Conservation (phyloP, 1,284 basidiomycete species). For the Macrocystidia cucumis region DNA sequence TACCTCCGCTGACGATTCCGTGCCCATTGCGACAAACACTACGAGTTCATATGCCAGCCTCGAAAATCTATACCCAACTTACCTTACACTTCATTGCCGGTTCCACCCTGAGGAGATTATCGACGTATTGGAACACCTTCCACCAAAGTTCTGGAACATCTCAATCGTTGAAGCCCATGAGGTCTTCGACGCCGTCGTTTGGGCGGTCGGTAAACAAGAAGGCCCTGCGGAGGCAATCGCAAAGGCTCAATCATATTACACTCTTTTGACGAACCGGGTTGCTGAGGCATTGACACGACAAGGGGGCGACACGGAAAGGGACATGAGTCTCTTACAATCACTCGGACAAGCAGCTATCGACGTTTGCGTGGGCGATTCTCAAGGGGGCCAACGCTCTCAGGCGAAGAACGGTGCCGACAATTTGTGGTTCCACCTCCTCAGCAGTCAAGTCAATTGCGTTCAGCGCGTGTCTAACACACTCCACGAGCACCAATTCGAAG, state of each 20-base stretch:
- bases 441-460: slow-evolving; percentile 74
- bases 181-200: slow-evolving; percentile 76
- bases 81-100: slow-evolving; percentile 68
- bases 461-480: slow-evolving; percentile 69
- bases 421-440: slow-evolving; percentile 85
- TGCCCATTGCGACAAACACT: slow-evolving; percentile 12
- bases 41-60: slow-evolving; percentile 38
- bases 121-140: slow-evolving; percentile 55
- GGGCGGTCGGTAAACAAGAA: slow-evolving; percentile 69
- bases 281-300: slow-evolving; percentile 30
- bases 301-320: slow-evolving; percentile 22
- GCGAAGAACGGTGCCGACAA: slow-evolving; percentile 66
- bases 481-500: too few species aligned
- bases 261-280: slow-evolving; percentile 44
- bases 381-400: slow-evolving; percentile 24
- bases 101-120: slow-evolving; percentile 66
- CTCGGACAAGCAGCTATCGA: slow-evolving; percentile 55
- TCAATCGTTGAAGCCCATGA: slow-evolving; percentile 59
- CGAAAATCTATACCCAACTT: slow-evolving; percentile 50
- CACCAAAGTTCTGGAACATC: slow-evolving; percentile 41
- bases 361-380: slow-evolving; percentile 65
- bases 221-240: slow-evolving; percentile 59
- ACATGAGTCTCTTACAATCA: slow-evolving; percentile 36
- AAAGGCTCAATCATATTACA: slow-evolving; percentile 59
- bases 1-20: slow-evolving; percentile 29